A percentile compares a stretch with the other conserved stretches of the same genome.
phyloP scores from a whole-genome alignment of 2,329 filamentous ascomycete species.

The Coniochaeta sp. region DNA sequence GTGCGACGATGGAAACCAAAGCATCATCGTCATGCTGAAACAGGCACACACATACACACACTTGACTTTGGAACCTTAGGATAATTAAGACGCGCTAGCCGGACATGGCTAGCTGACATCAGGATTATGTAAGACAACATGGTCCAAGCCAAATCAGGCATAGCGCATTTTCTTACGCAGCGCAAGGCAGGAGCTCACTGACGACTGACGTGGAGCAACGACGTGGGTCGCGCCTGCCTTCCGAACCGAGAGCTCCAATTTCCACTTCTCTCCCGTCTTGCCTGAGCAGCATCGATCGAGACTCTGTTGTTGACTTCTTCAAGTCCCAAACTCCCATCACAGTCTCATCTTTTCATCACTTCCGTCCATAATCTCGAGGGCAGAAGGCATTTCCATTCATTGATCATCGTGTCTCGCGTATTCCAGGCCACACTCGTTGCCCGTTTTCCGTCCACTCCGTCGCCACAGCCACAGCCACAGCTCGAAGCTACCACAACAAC shows the following conservation, averaged over 20 bases:
- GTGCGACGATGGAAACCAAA: neutral
- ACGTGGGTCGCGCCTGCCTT: neutral
- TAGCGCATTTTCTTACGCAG: neutral
- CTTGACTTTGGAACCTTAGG: neutral
- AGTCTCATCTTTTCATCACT: neutral
- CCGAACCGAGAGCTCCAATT: neutral
- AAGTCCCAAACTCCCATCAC: neutral
- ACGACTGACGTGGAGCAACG: neutral
- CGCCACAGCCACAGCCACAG: conserved; percentile 51
- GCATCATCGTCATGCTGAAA: conserved; percentile 1
- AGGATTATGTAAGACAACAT: neutral
- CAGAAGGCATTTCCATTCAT: neutral
- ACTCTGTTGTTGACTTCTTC: neutral
- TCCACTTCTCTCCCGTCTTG: neutral
- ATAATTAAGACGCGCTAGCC: neutral
- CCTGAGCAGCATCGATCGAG: neutral
- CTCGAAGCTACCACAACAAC: neutral
- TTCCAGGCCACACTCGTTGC: neutral
- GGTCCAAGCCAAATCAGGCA: neutral
- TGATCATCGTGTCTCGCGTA: neutral
- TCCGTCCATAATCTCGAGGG: neutral
- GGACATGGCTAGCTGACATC: neutral
- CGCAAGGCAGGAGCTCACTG: conserved; percentile 1
- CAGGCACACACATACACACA: neutral
- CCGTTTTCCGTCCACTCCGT: neutral